phyloP scores from a whole-genome alignment of 805 yeast genomes.

The Pichia gijzeniarum region DNA sequence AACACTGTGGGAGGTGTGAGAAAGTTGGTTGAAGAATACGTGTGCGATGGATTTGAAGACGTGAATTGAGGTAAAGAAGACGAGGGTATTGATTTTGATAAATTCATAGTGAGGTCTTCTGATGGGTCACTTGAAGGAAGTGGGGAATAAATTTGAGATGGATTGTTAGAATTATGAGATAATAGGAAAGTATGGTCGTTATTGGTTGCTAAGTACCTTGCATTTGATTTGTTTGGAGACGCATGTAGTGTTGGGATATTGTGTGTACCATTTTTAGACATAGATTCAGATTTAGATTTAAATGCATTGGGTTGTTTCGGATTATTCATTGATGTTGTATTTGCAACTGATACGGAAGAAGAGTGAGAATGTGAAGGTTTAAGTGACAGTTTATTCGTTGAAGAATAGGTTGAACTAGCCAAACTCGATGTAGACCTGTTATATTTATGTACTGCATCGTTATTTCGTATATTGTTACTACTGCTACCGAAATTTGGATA shows the following conservation, averaged over 20 bases:
- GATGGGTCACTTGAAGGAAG: background rate
- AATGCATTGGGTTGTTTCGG: no score
- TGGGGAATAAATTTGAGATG: background rate
- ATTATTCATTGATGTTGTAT: background rate
- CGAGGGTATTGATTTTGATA: background rate
- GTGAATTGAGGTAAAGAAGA: conserved; percentile 4
- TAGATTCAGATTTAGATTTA: background rate
- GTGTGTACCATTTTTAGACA: background rate
- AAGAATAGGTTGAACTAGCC: background rate
- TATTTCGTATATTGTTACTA: background rate
- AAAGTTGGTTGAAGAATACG: background rate
- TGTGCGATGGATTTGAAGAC: background rate
- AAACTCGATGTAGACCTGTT: conserved; percentile 3
- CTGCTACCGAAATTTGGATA: background rate
- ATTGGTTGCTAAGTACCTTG: conserved; percentile 8
- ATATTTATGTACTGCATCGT: background rate
- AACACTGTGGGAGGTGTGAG: conserved; percentile 12
- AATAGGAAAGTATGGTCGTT: conserved; percentile 8
- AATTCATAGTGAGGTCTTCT: background rate
- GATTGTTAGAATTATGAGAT: background rate
- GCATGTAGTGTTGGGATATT: background rate
- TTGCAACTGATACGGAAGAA: background rate
- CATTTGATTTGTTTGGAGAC: conserved; percentile 5
- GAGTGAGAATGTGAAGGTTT: conserved; percentile 1
- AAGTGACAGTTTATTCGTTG: background rate